Evolutionary conservation across 1,139 yeast genomes (phyloP).

Genomic region (Zygosaccharomyces pseudobailii): DNA sequence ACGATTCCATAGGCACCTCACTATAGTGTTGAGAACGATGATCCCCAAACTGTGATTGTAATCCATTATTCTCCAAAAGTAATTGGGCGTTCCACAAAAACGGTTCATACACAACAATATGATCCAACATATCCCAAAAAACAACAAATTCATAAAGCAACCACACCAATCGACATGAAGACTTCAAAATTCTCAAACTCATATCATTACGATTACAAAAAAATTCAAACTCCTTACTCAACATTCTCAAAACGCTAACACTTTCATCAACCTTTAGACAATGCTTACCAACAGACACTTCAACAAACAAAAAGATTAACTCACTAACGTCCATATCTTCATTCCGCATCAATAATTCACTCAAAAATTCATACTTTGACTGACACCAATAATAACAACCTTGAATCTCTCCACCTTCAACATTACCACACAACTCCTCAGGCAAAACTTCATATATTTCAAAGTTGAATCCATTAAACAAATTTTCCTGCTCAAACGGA

Average conservation of each 20-base stretch:
- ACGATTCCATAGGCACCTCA: neutral
- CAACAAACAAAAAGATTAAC: slow-evolving; percentile 1
- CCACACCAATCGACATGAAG: slow-evolving; percentile 12
- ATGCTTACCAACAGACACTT: slow-evolving; percentile 6
- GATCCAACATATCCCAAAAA: slow-evolving; percentile 11
- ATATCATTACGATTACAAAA: slow-evolving; percentile 4
- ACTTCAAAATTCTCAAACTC: slow-evolving; percentile 9
- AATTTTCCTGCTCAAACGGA: neutral
- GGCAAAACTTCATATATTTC: neutral
- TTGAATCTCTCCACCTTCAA: neutral
- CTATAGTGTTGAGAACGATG: neutral
- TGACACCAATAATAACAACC: slow-evolving; percentile 5
- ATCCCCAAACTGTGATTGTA: slow-evolving; percentile 7
- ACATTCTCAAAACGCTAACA: slow-evolving; percentile 3
- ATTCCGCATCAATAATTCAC: neutral
- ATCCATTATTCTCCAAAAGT: slow-evolving; percentile 10
- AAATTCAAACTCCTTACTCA: slow-evolving; percentile 5
- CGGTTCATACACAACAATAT: slow-evolving; percentile 8
- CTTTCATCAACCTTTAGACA: neutral
- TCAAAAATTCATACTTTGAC: slow-evolving; percentile 1
- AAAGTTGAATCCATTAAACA: slow-evolving; percentile 13
- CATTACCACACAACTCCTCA: neutral
- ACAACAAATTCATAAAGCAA: slow-evolving; percentile 10
- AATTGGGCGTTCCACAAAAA: slow-evolving; percentile 10
- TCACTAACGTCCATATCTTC: neutral